phyloP scores from a whole-genome alignment of 148 eudicot species.

The Nepenthes mirabilis region DNA sequence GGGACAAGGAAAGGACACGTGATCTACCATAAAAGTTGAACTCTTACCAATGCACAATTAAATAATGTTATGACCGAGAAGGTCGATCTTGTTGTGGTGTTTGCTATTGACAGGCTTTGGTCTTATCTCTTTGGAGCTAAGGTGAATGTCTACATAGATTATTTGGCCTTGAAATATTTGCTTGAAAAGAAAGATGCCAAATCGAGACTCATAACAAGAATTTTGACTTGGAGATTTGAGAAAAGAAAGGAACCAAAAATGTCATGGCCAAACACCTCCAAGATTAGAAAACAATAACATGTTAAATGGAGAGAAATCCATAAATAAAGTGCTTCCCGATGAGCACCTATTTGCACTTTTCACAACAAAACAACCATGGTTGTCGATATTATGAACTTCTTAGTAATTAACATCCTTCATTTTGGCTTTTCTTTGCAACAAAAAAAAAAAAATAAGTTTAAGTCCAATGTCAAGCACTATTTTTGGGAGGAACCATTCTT shows the following conservation, averaged over 20 bases:
- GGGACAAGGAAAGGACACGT: background rate
- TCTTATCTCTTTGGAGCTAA: background rate
- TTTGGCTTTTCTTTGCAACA: slow-evolving; percentile 3
- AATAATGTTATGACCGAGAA: background rate
- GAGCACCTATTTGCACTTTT: background rate
- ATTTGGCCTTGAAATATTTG: background rate
- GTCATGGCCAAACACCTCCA: background rate
- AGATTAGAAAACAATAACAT: background rate
- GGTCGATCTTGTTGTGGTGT: background rate
- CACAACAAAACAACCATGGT: background rate
- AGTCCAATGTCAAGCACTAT: background rate
- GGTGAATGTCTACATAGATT: background rate
- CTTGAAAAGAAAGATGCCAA: background rate
- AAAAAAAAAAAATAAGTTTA: background rate
- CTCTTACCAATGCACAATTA: background rate
- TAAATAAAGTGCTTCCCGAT: background rate
- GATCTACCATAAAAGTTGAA: background rate
- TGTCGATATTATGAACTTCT: slow-evolving; percentile 2
- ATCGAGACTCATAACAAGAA: background rate
- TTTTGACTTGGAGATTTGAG: background rate
- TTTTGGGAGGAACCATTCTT: slow-evolving; percentile 8
- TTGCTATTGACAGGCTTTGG: background rate
- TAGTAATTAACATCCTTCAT: background rate
- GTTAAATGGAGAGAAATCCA: background rate
- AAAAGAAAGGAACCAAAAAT: background rate